These are phyloP conservation scores for Mycena kentingensis DNA, from an alignment of 768 basidiomycete genomes.

Conservation along the genomic window DNA sequence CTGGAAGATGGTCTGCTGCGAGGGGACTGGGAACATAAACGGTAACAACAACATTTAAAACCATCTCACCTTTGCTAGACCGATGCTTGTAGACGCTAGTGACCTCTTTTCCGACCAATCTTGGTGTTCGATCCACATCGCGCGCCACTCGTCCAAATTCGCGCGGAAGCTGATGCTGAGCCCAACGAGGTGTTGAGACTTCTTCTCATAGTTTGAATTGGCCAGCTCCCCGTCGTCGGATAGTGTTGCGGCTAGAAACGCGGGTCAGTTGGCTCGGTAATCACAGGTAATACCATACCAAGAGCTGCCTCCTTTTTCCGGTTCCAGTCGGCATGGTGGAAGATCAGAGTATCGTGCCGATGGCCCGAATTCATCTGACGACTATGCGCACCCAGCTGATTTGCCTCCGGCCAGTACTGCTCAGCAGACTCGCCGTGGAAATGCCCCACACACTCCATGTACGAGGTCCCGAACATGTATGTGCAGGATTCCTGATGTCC, in stretches of 20 bases:
- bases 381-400: slow-evolving; percentile 21
- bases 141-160: not conserved
- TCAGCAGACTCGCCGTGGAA: slow-evolving; percentile 29
- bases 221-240: no score
- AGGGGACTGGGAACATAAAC: not conserved
- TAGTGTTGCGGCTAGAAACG: not conserved
- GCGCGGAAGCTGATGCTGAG: not conserved
- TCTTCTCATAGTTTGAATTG: not conserved
- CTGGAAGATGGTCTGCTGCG: not conserved
- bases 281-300: not conserved
- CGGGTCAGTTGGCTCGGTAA: not conserved
- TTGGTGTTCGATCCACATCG: not conserved
- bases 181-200: not conserved
- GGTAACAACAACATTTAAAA: not conserved
- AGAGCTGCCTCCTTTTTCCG: slow-evolving; percentile 14
- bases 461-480: slow-evolving; percentile 21
- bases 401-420: slow-evolving; percentile 20
- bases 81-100: not conserved
- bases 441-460: slow-evolving; percentile 22
- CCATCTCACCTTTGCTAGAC: not conserved
- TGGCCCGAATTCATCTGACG: slow-evolving; percentile 27
- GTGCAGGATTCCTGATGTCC: slow-evolving; percentile 26
- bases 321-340: slow-evolving; percentile 25
- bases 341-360: slow-evolving; percentile 27
- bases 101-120: not conserved